Conservation (phyloP, 73 alveolate species). For the Symbiodinium natans region DNA sequence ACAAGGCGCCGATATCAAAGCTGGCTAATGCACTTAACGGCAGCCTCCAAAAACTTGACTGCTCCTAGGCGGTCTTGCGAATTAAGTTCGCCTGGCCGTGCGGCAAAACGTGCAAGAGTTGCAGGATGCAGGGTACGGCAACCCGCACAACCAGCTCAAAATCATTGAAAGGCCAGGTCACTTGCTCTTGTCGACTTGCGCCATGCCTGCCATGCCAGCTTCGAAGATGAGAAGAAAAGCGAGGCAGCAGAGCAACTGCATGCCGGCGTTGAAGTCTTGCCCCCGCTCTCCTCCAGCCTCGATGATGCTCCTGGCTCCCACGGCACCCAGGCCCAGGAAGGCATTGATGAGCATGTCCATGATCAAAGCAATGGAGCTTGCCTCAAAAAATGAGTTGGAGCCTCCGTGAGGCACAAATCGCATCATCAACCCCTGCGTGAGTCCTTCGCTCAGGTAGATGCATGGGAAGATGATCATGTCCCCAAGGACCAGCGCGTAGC, state of each 20-base stretch:
- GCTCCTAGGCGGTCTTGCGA: too few relatives aligned
- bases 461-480: slow-evolving; percentile 16
- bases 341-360: not conserved
- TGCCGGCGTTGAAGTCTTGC: not conserved
- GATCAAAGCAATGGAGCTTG: not conserved
- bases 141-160: too few relatives aligned
- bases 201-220: not conserved
- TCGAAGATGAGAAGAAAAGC: not conserved
- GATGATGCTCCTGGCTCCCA: slow-evolving; percentile 4
- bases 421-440: not conserved
- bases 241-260: not conserved
- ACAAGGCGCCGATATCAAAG: too few relatives aligned
- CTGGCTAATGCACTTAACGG: too few relatives aligned
- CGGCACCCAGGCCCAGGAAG: not conserved
- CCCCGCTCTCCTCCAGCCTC: slow-evolving; percentile 2
- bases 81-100: too few relatives aligned
- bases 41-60: too few relatives aligned
- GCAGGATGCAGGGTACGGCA: too few relatives aligned
- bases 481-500: not conserved
- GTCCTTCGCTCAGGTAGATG: slow-evolving; percentile 10
- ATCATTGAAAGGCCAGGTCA: not conserved
- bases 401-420: not conserved
- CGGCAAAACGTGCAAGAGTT: too few relatives aligned
- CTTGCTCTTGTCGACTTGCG: not conserved
- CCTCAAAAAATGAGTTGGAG: not conserved